These are phyloP conservation scores for Fusarium newnesense DNA, from an alignment of 2,329 filamentous ascomycete species.

Conservation along the genomic window DNA sequence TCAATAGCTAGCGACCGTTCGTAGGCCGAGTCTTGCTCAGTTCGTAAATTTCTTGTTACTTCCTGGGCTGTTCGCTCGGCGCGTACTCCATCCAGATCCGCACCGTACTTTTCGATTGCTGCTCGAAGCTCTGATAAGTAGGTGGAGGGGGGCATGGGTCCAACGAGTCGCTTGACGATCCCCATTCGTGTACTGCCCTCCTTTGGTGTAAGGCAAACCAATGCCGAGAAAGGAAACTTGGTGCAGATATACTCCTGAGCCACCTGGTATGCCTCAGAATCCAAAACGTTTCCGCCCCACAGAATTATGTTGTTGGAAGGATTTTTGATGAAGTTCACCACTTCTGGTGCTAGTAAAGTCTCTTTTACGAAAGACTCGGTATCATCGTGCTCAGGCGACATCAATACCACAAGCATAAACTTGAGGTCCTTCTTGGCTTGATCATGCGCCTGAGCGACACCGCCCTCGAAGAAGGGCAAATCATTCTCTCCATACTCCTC, in stretches of 20 bases:
- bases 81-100: constrained; percentile 79
- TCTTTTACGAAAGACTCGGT: constrained; percentile 83
- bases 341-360: constrained; percentile 80
- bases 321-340: constrained; percentile 78
- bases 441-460: constrained; percentile 92
- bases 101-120: constrained; percentile 79
- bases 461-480: constrained; percentile 85
- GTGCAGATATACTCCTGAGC: constrained; percentile 87
- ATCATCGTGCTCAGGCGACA: constrained; percentile 95
- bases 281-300: constrained; percentile 93
- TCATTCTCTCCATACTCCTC: constrained; percentile 84
- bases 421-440: constrained; percentile 90
- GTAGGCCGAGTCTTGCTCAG: constrained; percentile 92
- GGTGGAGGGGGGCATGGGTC: constrained; percentile 74
- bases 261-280: constrained; percentile 94
- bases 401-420: constrained; percentile 86
- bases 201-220: constrained; percentile 88
- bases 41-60: constrained; percentile 81
- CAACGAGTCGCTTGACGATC: constrained; percentile 81
- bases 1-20: constrained; percentile 91
- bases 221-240: constrained; percentile 89
- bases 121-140: constrained; percentile 80
- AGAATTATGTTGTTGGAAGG: constrained; percentile 82
- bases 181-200: constrained; percentile 90
- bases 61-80: constrained; percentile 82